phyloP scores from a whole-genome alignment of 1,139 yeast species.

The Nakaseomyces nivariensis region DNA sequence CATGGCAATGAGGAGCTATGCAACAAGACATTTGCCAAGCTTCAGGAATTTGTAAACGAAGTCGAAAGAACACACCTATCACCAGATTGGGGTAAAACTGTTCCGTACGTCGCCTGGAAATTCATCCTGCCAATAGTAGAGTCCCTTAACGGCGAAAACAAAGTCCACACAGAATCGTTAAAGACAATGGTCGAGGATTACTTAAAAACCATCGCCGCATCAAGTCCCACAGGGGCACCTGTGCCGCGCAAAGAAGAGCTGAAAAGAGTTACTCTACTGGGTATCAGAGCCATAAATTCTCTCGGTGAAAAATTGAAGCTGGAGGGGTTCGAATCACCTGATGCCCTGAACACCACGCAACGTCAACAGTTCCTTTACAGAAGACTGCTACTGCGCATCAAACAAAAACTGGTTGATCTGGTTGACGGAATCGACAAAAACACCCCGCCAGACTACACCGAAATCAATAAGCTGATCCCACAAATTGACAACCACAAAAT shows the following conservation, averaged over 20 bases:
- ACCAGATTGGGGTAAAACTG: neutral
- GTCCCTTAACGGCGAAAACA: conserved; percentile 1
- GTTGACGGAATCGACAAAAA: neutral
- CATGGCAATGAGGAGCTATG: neutral
- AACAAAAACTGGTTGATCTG: conserved; percentile 5
- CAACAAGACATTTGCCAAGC: neutral
- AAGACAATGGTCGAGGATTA: conserved; percentile 13
- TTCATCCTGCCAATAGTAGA: conserved; percentile 10
- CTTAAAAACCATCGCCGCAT: conserved; percentile 9
- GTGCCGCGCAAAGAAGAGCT: too few species aligned
- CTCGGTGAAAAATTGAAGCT: conserved; percentile 10
- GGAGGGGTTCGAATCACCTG: conserved; percentile 7
- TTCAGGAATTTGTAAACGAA: neutral
- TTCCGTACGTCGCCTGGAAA: conserved; percentile 2
- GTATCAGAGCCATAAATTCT: conserved; percentile 15
- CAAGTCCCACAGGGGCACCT: too few species aligned
- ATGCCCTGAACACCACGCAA: conserved; percentile 1
- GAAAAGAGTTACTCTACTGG: conserved; percentile 14
- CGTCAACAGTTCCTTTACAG: conserved; percentile 11
- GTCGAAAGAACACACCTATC: neutral
- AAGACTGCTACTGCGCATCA: conserved; percentile 15
- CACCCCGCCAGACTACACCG: neutral
- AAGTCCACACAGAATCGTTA: conserved; percentile 3
- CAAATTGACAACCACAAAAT: neutral
- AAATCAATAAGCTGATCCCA: neutral